Base-by-base conservation (phyloP, 345 rosid species). In the Eucalyptus curtisii region DNA sequence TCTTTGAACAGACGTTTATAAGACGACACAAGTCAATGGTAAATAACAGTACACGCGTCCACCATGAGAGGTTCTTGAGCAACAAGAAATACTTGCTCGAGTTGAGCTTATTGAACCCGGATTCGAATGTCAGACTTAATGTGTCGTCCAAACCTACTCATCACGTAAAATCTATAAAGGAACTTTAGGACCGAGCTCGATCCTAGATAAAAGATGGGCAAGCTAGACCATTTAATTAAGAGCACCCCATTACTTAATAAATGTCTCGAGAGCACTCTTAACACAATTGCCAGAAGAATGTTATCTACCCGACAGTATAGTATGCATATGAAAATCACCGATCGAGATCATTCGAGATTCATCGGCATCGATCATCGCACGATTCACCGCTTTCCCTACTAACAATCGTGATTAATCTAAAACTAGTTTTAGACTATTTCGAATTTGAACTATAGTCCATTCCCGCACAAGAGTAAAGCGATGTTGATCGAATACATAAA, bases 401-500 rank as follows among this genome's bases (percentile, higher is more conserved):
- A 55, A 71, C 0, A 25, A 33, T 3, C 4, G 1, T 19, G 25
- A 71, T 71, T 71, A 71, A 71, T 71, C 25, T 71, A 71, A 33
- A 9, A 55, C 2, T 0, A 13, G 5, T 14, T n/a, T 64, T 68
- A 76, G 82, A 11, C 0, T 2, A 76, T 76, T 11, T 0, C 82
- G 20, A 76, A 76, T 10, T 52, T 17, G 45, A 33, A 3, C 13
- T 33, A 17, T 2, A 3, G 12, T 31, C 11, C 79, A 66, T 4
- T 31, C 2, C 6, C 24, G 0, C 0, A 19, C 4, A 1, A 37
- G 14, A 76, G 30, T 76, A 76, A 76, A 76, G 47, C 9, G 16
- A 2, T 2, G 5, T 3, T 3, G 4, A 76, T 76, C 2, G 3
- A 40, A 20, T 37, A 8, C 1, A 52, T 19, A 2, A 0, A 52